A percentile compares a stretch with the other conserved stretches of the same genome.
Evolutionary conservation across 2,329 filamentous ascomycete species (phyloP).

Genomic region (Botrytis squamosa): DNA sequence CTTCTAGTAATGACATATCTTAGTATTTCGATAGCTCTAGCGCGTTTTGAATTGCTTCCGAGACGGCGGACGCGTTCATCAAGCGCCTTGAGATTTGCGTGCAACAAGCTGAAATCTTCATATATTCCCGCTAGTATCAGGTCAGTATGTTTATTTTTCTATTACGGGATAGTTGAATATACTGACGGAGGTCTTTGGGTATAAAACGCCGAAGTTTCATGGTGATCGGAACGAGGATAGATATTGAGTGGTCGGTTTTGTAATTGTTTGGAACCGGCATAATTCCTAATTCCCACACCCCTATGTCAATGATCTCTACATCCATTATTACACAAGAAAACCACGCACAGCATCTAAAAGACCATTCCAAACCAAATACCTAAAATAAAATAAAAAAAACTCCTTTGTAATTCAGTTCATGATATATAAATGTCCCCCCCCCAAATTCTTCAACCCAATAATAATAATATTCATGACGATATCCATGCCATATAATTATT

Average conservation of each 20-base stretch:
- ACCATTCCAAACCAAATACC: neutral
- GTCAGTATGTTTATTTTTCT: neutral
- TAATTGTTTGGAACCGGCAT: neutral
- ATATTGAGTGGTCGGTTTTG: neutral
- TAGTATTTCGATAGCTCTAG: too few species aligned
- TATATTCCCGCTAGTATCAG: neutral
- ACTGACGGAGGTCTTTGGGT: neutral
- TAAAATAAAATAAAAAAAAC: neutral
- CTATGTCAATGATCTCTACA: neutral
- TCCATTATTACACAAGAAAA: neutral
- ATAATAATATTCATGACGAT: neutral
- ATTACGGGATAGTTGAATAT: neutral
- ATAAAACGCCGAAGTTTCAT: too few species aligned
- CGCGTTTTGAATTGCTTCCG: too few species aligned
- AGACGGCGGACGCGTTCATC: neutral
- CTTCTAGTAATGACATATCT: too few species aligned
- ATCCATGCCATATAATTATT: slow-evolving; percentile 10
- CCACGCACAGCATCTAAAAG: neutral
- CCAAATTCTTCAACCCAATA: neutral
- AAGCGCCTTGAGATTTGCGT: fast-evolving
- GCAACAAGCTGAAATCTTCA: too few species aligned
- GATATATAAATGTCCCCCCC: slow-evolving; percentile 1
- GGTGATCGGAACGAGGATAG: neutral
- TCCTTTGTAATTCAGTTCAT: slow-evolving; percentile 3
- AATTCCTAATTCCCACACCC: too few species aligned